Evolutionary conservation across 139 green algal genomes (phyloP), one percentile per base, ranked within the genome.

Genomic region (Diplosphaera chodatii): DNA sequence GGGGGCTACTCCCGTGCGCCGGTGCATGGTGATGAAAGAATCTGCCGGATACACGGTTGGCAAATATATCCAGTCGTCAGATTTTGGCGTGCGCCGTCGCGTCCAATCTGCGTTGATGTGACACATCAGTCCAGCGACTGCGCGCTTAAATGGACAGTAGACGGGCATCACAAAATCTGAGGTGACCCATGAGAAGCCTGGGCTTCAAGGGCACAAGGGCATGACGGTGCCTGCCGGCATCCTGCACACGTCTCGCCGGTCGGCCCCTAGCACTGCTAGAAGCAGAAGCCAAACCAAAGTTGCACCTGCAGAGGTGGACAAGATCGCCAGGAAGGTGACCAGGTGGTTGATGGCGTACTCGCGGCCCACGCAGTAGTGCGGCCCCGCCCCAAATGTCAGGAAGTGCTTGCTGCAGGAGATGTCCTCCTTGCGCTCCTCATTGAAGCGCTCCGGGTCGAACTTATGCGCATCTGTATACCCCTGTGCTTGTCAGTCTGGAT

Each of bases 261-360:
- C n/a, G n/a, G n/a, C n/a, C n/a, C n/a, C n/a, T n/a, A n/a, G n/a
- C n/a, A n/a, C n/a, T n/a, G n/a, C n/a, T n/a, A 59, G 48, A 21
- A 59, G 48, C 48, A 10, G 16, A n/a, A n/a, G n/a, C n/a, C n/a
- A n/a, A n/a, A 41, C 6, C 22, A 27, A 29, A 21, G 34, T 4
- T 32, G 23, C 32, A 78, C 74, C 55, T 87, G 72, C 48, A 23
- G 70, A 74, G 23, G 85, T 92, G 33, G 78, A 72, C 16, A 91
- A 34, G 72, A 92, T 82, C 28, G 90, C 84, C 63, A 96, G 77
- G 84, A 90, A 95, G 32, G 69, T 67, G 0, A 87, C 82, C 41
- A 96, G 78, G 66, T 96, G 90, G 85, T 96, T 96, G 67, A 83
- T 83, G 32, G 90, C 90, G 71, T 96, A 96, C 84, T 92, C 83